phyloP scores from a whole-genome alignment of 2,329 filamentous ascomycete genomes.

The Aphanoascus verrucosus region DNA sequence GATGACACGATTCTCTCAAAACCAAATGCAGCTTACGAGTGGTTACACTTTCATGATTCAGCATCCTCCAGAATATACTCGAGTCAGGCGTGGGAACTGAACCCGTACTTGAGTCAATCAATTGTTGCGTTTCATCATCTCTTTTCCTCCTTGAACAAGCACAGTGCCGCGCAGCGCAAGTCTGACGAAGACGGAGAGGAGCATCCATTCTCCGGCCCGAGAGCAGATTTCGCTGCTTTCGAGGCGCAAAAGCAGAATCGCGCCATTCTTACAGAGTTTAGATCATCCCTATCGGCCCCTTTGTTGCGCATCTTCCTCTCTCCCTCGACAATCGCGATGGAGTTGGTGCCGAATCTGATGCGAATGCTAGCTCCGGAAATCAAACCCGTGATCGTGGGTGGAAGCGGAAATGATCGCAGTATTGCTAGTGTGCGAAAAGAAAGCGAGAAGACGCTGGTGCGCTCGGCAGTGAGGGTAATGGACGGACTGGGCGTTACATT shows the following conservation, averaged over 20 bases:
- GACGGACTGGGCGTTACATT: conserved; percentile 71
- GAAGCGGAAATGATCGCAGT: conserved; percentile 52
- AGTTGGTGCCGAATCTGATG: conserved; percentile 74
- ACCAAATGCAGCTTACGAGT: conserved; percentile 77
- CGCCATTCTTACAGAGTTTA: conserved; percentile 61
- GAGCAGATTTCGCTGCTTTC: conserved; percentile 68
- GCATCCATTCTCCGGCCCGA: conserved; percentile 68
- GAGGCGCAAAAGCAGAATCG: conserved; percentile 73
- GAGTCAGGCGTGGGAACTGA: conserved; percentile 88
- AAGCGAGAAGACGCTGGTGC: conserved; percentile 68
- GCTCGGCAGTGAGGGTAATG: conserved; percentile 69
- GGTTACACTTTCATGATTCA: conserved; percentile 85
- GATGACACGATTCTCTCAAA: conserved; percentile 88
- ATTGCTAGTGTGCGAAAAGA: conserved; percentile 83
- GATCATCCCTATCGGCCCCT: conserved; percentile 59
- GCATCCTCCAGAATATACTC: conserved; percentile 68
- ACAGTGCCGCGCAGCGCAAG: conserved; percentile 36
- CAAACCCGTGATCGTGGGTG: conserved; percentile 77
- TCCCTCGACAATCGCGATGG: conserved; percentile 62
- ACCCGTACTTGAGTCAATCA: conserved; percentile 74
- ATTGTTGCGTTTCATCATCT: conserved; percentile 83
- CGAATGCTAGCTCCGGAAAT: conserved; percentile 80
- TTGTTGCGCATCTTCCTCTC: conserved; percentile 70
- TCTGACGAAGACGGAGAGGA: conserved; percentile 39
- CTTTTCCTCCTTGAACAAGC: conserved; percentile 62